Percentiles rank a stretch among this genome's conserved stretches.
phyloP scores from a whole-genome alignment of 1,284 basidiomycete genomes.

The Fomes fomentarius region DNA sequence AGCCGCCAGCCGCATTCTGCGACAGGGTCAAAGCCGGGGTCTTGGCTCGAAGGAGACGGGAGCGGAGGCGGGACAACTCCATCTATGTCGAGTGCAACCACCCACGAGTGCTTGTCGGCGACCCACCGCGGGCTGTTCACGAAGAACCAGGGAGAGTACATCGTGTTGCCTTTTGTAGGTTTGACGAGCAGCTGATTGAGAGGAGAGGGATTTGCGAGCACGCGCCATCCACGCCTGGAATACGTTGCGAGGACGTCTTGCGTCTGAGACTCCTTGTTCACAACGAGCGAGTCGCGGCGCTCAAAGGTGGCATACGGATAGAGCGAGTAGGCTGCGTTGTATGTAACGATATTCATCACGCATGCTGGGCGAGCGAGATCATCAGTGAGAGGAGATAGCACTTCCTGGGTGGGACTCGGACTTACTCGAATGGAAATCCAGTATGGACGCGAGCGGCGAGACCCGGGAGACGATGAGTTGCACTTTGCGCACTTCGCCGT shows the following conservation, averaged over 20 bases:
- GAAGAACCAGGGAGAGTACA: constrained; percentile 5
- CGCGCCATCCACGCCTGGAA: constrained; percentile 32
- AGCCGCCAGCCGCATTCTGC: constrained; percentile 32
- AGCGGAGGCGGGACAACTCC: constrained; percentile 26
- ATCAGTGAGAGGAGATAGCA: background rate
- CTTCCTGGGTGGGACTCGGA: background rate
- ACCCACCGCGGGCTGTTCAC: constrained; percentile 27
- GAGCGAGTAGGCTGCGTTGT: constrained; percentile 36
- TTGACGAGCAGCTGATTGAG: background rate
- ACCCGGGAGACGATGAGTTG: constrained; percentile 26
- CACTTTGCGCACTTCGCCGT: constrained; percentile 2
- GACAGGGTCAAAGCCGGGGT: constrained; percentile 30
- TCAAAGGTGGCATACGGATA: constrained; percentile 40
- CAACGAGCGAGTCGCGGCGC: constrained; percentile 13
- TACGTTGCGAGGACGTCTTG: constrained; percentile 32
- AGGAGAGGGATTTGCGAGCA: constrained; percentile 13
- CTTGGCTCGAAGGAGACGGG: constrained; percentile 15
- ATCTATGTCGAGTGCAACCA: constrained; percentile 28
- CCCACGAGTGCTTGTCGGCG: constrained; percentile 33
- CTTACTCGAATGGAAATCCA: constrained; percentile 50
- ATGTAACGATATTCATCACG: constrained; percentile 48
- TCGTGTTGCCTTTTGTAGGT: background rate
- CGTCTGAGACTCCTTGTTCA: background rate
- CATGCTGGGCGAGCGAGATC: constrained; percentile 35
- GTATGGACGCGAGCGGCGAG: constrained; percentile 37